Base-by-base conservation (phyloP, 192 early-diverging fungal species). In the Coemansia sp. region DNA sequence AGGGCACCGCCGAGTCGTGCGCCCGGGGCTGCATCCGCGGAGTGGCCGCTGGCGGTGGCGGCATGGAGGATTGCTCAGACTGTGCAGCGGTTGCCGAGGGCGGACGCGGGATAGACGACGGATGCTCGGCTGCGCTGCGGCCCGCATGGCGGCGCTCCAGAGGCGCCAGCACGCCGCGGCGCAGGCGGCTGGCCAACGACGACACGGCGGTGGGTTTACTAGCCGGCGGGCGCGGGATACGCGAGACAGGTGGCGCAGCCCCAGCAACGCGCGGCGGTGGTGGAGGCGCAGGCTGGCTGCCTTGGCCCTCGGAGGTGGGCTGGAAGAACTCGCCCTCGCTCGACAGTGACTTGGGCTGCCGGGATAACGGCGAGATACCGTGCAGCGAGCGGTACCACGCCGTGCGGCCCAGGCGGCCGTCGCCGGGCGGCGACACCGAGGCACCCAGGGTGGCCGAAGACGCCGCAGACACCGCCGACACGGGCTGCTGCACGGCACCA, bases 381-480 rank as follows among this genome's bases (percentile, higher is more conserved):
- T 77, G 73, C 42, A 77, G 25, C 21, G 73, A 70, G 18, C 73
- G 60, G 58, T 77, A 77, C 73, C 73, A 77, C 9, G 52, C 46
- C 4, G 67, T 67, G 24, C 61, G 67, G 8, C 67, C 73, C 24
- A 57, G 27, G 39, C 48, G 58, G 15, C 42, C 54, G 40, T 49
- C 46, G 8, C 38, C 52, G 22, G 65, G 58, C 9, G 65, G 58
- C 9, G 58, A 43, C 17, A 53, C 37, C 15, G 37, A 34, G n/a
- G 52, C 19, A 4, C 27, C 10, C 4, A 33, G 34, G 33, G 25
- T 53, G n/a, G 37, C 52, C 11, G 52, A 39, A 2, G 52, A 21
- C 27, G 37, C 52, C 11, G 52, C 39, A 2, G 52, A 21, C 5
- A 37, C 27, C 19, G 17, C 52, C 33, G 52, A 53, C 3, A 39